Evolutionary conservation across 495 filamentous ascomycete species (phyloP), one percentile per base, ranked within the genome.

Genomic region (Hamigera avellanea): DNA sequence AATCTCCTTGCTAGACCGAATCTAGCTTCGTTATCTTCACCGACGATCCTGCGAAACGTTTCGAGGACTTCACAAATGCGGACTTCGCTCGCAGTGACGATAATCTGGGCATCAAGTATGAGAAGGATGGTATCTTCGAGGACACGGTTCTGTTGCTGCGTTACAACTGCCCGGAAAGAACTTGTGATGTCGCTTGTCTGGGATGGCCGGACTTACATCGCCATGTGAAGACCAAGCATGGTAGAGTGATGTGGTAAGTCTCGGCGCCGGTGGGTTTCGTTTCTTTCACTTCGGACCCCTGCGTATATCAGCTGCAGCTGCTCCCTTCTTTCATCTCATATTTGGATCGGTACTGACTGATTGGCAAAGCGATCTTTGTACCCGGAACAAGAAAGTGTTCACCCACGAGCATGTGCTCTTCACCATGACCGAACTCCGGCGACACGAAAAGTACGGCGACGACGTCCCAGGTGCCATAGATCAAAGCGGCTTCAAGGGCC

Each of bases 331-430:
- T n/a, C n/a, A n/a, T n/a, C n/a, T n/a, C n/a, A n/a, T 21, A 15
- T 14, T 5, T 19, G 14, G 7, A 1, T 18, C 10, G 8, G 16
- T 33, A 4, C 36, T 16, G 32, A 46, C 41, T 39, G 10, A 42
- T 12, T 12, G 26, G 23, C 16, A 21, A 36, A 78, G 73, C 59
- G 86, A 95, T 57, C 70, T 96, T 12, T 99, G 91, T 56, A 89
- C 86, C 1, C 62, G 84, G 26, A 83, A 95, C 59, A 96, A 99
- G 64, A 95, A 95, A 44, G 87, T 95, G 26, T 99, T 99, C 44
- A 95, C 91, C 0, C 93, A 96, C 55, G 91, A 99, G 59, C 91
- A 99, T 50, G 84, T 84, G 15, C 69, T 99, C n/a, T 95, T 95
- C 50, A 82, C 83, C 3, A 61, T 67, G n/a, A 70, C 76, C 34